Percentiles rank a stretch among this genome's conserved stretches.
Conservation (phyloP, 2,329 filamentous ascomycete genomes). For the Colletotrichum sp. region DNA sequence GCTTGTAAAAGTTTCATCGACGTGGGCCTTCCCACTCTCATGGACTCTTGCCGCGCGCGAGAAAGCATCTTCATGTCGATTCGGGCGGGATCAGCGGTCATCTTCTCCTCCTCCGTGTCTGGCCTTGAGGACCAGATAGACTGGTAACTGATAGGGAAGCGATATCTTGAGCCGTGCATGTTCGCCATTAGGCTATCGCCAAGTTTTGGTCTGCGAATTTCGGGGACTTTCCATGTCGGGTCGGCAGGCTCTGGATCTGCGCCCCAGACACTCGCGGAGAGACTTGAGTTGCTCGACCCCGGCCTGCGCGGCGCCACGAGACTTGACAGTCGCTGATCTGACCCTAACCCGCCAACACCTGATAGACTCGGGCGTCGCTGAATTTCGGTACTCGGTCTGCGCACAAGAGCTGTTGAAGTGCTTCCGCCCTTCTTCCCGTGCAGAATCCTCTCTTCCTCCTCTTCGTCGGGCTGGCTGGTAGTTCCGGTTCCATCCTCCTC, state of each 20-base stretch:
- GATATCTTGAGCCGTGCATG: conserved; percentile 1
- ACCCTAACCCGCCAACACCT: neutral
- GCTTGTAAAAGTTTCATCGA: conserved; percentile 6
- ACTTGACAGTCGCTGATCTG: conserved; percentile 22
- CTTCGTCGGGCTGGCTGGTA: conserved; percentile 24
- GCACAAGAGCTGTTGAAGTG: neutral
- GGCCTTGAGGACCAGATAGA: conserved; percentile 20
- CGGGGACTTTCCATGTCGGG: conserved; percentile 42
- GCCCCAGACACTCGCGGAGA: conserved; percentile 10
- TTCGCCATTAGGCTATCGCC: conserved; percentile 16
- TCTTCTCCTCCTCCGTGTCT: conserved; percentile 7
- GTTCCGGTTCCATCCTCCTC: conserved; percentile 19
- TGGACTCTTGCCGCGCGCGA: neutral
- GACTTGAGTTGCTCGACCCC: conserved; percentile 20
- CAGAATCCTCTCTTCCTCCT: conserved; percentile 31
- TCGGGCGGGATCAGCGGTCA: neutral
- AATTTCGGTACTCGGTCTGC: neutral
- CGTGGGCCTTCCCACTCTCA: neutral
- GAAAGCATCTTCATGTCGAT: conserved; percentile 4
- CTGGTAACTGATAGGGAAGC: conserved; percentile 4
- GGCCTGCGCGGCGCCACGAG: conserved; percentile 24
- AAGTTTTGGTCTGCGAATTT: conserved; percentile 30
- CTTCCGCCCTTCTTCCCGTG: conserved; percentile 5
- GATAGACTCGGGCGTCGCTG: neutral
- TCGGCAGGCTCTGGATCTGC: conserved; percentile 30